Evolutionary conservation across 2,329 filamentous ascomycete genomes (phyloP), one percentile per base, ranked within the genome.

Genomic region (Fusarium penzigii): DNA sequence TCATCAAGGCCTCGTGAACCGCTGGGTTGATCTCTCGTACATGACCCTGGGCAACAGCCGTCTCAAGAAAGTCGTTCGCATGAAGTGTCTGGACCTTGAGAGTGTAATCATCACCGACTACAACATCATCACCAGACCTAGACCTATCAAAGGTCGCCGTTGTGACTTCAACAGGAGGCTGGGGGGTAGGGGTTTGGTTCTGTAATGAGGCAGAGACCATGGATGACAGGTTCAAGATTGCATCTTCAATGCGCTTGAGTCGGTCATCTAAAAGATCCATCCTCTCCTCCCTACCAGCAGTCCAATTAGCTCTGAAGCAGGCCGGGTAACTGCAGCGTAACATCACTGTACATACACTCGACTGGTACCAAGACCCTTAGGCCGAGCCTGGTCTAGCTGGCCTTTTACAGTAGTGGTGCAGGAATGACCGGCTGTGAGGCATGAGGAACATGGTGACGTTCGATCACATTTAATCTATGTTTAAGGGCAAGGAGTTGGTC

Each of bases 381-480:
- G 13, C 32, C 32, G 32, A 36, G 32, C 10, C 13, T 36, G 32
- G 10, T 36, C 32, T 36, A 11, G 10, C 10, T 36, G 10, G 13
- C 32, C 13, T 36, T 36, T 36, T 14, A 36, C 32, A 14, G 5
- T 36, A 36, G 32, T 36, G 10, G 32, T 36, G 32, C 32, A 36
- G 13, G 32, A 36, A 36, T 36, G 32, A 14, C 32, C 32, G 13
- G 32, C 32, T 14, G 32, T 36, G 13, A 36, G 10, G 32, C 32
- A 36, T 36, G 32, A 36, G 13, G 32, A 36, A 36, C 32, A 36
- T 36, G 32, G 32, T 36, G 32, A 6, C 9, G 2, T 17, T 39
- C 1, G 17, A 36, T 83, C 79, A 60, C 81, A 84, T 40, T 79
- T 78, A 48, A 83, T 80, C 81, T 84, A 52, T 16, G 48, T 12